A percentile compares a stretch with the other conserved stretches of the same genome.
phyloP scores from a whole-genome alignment of 2,329 filamentous ascomycete genomes.

The Botrytis squamosa region DNA sequence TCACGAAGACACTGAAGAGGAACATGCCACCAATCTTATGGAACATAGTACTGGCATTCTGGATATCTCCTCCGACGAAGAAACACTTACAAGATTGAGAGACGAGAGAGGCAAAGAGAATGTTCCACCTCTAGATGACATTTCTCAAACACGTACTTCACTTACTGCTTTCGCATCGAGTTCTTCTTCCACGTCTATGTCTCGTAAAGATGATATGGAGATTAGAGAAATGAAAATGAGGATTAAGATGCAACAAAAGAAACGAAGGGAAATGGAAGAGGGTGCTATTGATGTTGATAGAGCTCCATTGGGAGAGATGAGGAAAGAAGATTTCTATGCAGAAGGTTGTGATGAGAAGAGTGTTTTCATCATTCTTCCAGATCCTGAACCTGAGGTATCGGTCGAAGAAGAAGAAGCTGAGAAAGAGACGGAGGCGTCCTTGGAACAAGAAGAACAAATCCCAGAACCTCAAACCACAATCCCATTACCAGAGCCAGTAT shows the following conservation, averaged over 20 bases:
- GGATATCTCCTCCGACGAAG: slow-evolving; percentile 88
- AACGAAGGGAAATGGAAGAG: slow-evolving; percentile 45
- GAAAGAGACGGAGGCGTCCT: slow-evolving; percentile 31
- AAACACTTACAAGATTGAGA: slow-evolving; percentile 53
- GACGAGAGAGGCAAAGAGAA: slow-evolving; percentile 86
- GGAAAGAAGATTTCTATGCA: slow-evolving; percentile 65
- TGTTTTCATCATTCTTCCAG: slow-evolving; percentile 61
- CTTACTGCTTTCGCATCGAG: slow-evolving; percentile 24
- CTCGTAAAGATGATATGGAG: slow-evolving; percentile 15
- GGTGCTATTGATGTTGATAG: slow-evolving; percentile 65
- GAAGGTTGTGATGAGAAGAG: slow-evolving; percentile 63
- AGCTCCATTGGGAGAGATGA: slow-evolving; percentile 64
- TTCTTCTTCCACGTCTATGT: slow-evolving; percentile 28
- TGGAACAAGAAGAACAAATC: not conserved
- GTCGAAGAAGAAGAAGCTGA: slow-evolving; percentile 38
- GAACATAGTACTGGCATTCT: slow-evolving; percentile 85
- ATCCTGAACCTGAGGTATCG: slow-evolving; percentile 35
- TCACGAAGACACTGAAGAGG: slow-evolving; percentile 85
- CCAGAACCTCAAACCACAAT: no score
- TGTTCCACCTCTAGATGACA: slow-evolving; percentile 69
- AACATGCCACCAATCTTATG: slow-evolving; percentile 88
- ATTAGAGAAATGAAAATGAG: slow-evolving; percentile 37
- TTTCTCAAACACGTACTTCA: slow-evolving; percentile 53
- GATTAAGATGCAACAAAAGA: slow-evolving; percentile 38
- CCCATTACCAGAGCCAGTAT: not conserved